Evolutionary conservation across 2,329 filamentous ascomycete species (phyloP), one percentile per base, ranked within the genome.

Genomic region (Macrophomina tecta): DNA sequence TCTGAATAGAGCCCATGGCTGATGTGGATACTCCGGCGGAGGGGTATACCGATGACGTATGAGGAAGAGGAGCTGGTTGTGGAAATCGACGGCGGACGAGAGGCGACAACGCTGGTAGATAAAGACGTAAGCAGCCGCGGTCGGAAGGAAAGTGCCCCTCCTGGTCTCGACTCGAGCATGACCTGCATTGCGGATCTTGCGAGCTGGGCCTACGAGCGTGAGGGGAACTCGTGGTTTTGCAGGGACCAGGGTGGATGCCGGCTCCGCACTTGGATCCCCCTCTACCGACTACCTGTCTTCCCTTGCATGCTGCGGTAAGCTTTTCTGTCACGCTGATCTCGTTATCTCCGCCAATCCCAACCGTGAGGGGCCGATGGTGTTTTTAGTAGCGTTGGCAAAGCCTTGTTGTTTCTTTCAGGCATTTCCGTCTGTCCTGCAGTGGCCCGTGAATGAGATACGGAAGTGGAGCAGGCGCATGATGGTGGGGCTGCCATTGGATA

Each of bases 141-240:
- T 12, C 52, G n/a, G 52, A 55, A 55, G 52, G 52, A 55, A 38
- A 55, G 14, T n/a, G 6, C 14, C 34, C 32, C 52, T 18, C 52
- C 52, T 28, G 11, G 5, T 36, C 32, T 12, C 12, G 12, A 9
- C 28, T 34, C 51, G 28, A 34, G n/a, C 23, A 38, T 38, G 6
- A 38, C 36, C 11, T 38, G 36, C 36, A 38, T 38, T 38, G 36
- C 36, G 36, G 36, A 38, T 38, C 36, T 38, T 38, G 36, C 1
- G 36, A 38, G 6, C 6, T 38, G 36, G 36, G 7, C 36, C 36
- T 12, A 12, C 11, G 11, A 38, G 36, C 36, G 36, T 38, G 36
- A 38, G 36, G 36, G 36, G 36, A 38, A 38, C 7, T 38, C 36
- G 23, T 23, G 7, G 36, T 12, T 12, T 38, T 51, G 48, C 48